Percentiles rank a stretch among this genome's conserved stretches.
phyloP scores from a whole-genome alignment of 2,329 filamentous ascomycete genomes.

The Colletotrichum euphorbiae region DNA sequence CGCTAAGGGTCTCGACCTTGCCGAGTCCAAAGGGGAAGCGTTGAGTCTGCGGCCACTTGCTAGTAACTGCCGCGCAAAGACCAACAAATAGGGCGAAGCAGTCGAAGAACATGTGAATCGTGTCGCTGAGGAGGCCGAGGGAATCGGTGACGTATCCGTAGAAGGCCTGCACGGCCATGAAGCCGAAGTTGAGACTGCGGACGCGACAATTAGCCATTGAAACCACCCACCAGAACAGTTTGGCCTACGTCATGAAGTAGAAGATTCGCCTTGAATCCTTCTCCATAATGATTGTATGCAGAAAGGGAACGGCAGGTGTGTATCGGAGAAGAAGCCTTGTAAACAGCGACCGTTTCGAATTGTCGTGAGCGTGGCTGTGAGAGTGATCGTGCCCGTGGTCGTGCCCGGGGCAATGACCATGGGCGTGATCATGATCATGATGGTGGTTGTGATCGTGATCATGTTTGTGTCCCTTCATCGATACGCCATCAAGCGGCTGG shows the following conservation, averaged over 20 bases:
- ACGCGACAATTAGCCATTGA: constrained; percentile 30
- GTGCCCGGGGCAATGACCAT: constrained; percentile 45
- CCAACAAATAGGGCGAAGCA: constrained; percentile 93
- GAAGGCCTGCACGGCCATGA: constrained; percentile 94
- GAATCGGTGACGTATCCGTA: constrained; percentile 96
- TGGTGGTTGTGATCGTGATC: constrained; percentile 46
- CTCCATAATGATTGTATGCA: constrained; percentile 88
- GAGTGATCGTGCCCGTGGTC: constrained; percentile 43
- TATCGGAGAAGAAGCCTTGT: constrained; percentile 79
- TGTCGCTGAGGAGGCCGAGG: constrained; percentile 93
- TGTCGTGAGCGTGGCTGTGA: constrained; percentile 46
- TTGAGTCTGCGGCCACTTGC: constrained; percentile 93
- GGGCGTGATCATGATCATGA: constrained; percentile 38
- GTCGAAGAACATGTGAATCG: constrained; percentile 99
- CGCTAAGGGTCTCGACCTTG: constrained; percentile 95
- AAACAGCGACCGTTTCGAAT: constrained; percentile 71
- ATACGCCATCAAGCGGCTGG: constrained; percentile 33
- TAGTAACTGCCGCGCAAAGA: constrained; percentile 90
- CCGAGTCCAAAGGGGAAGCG: constrained; percentile 95
- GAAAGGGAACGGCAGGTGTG: constrained; percentile 77
- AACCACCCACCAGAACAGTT: background rate
- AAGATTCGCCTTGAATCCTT: constrained; percentile 95
- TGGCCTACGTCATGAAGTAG: constrained; percentile 89
- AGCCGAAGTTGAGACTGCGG: constrained; percentile 85
- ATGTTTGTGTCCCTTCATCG: constrained; percentile 41